Evolutionary conservation across 306 rosid species (phyloP).

Genomic region (Casuarina cunninghamiana): DNA sequence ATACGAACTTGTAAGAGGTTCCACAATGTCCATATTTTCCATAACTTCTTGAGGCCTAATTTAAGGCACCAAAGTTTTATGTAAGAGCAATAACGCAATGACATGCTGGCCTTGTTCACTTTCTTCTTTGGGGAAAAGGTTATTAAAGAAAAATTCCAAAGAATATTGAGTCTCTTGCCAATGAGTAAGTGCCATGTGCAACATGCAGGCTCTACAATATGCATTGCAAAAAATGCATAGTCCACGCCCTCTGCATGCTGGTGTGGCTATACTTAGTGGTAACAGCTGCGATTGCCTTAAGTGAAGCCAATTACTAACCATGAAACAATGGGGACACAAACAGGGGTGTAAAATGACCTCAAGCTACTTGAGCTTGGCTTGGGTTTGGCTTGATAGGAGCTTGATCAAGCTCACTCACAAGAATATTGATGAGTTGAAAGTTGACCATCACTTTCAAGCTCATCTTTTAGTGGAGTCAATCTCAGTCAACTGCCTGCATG

Average conservation of each 20-base stretch:
- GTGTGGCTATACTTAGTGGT: not conserved
- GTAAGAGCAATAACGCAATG: not conserved
- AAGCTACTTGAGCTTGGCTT: not conserved
- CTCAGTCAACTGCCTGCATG: not conserved
- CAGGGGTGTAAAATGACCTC: not conserved
- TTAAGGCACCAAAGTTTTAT: not conserved
- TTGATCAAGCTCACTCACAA: not conserved
- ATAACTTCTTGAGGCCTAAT: not conserved
- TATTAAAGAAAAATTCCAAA: not conserved
- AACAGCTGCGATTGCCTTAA: not conserved
- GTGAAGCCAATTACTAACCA: not conserved
- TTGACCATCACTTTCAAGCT: not conserved
- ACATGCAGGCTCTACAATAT: not conserved
- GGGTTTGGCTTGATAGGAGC: not conserved
- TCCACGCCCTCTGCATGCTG: not conserved
- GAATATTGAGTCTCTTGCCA: not conserved
- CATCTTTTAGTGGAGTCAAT: not conserved
- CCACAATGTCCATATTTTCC: not conserved
- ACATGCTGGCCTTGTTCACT: not conserved
- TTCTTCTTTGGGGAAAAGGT: not conserved
- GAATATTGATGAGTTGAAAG: not conserved
- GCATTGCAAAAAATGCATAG: not conserved
- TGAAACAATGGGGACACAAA: not conserved
- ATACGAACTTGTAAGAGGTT: not conserved
- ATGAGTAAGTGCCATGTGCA: not conserved